Evolutionary conservation across 2,329 filamentous ascomycete genomes (phyloP).

Genomic region (Pestalotiopsis sp.): DNA sequence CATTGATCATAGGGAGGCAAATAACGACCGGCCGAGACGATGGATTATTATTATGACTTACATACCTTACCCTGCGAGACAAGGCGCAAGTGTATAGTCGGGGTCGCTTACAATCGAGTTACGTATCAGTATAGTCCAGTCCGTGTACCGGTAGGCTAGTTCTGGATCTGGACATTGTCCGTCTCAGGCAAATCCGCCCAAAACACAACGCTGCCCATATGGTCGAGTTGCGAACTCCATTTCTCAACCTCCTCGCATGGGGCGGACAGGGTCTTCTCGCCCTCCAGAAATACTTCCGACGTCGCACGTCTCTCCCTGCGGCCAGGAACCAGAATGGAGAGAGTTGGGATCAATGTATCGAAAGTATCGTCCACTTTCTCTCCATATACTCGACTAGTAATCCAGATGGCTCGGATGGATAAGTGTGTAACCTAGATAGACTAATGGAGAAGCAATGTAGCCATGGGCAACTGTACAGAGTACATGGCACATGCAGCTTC

Average conservation of each 20-base stretch:
- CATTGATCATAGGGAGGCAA: background rate
- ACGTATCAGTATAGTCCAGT: background rate
- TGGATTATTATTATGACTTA: background rate
- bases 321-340: background rate
- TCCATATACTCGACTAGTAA: background rate
- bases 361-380: background rate
- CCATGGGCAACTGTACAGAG: background rate
- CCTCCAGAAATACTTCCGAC: conserved; percentile 4
- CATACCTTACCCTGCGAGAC: background rate
- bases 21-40: background rate
- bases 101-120: background rate
- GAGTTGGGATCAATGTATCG: background rate
- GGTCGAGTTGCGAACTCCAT: background rate
- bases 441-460: background rate
- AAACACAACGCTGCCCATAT: background rate
- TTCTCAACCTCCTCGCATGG: background rate
- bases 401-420: background rate
- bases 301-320: background rate
- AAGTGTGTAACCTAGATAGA: background rate
- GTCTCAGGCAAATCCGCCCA: background rate
- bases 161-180: background rate
- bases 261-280: background rate
- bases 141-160: background rate
- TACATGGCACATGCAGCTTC: background rate
- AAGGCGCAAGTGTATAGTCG: background rate